Evolutionary conservation across 257 asterid species (phyloP).

Genomic region (Petunia axillaris): DNA sequence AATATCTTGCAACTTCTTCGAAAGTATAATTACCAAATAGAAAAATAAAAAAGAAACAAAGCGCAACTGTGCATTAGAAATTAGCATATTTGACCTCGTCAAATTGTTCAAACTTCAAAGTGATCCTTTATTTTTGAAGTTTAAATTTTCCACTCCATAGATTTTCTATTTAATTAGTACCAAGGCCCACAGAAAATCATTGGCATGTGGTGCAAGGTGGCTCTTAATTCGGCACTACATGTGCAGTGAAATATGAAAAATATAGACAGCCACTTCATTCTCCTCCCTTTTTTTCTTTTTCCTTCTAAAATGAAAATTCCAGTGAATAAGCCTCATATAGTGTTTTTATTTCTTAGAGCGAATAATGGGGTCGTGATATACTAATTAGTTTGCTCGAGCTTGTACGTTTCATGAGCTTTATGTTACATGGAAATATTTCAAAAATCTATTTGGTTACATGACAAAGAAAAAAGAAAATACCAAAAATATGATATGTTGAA

Average conservation of each 20-base stretch:
- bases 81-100: neutral
- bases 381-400: neutral
- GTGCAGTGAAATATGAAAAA: slow-evolving; percentile 1
- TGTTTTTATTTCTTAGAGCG: neutral
- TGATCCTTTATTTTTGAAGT: too few relatives aligned
- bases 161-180: neutral
- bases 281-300: neutral
- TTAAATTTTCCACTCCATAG: neutral
- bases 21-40: too few relatives aligned
- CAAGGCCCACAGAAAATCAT: neutral
- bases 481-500: neutral
- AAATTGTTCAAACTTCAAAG: neutral
- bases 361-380: neutral
- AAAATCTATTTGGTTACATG: neutral
- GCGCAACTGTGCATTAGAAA: neutral
- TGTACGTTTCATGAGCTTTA: neutral
- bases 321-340: neutral
- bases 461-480: neutral
- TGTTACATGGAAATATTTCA: neutral
- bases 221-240: neutral
- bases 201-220: slow-evolving; percentile 3
- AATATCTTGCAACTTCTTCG: too few relatives aligned
- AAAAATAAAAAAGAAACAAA: too few relatives aligned
- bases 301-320: neutral
- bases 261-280: neutral